These are phyloP conservation scores for Psilocybe sp. DNA, from an alignment of 768 basidiomycete species.

Conservation along the genomic window DNA sequence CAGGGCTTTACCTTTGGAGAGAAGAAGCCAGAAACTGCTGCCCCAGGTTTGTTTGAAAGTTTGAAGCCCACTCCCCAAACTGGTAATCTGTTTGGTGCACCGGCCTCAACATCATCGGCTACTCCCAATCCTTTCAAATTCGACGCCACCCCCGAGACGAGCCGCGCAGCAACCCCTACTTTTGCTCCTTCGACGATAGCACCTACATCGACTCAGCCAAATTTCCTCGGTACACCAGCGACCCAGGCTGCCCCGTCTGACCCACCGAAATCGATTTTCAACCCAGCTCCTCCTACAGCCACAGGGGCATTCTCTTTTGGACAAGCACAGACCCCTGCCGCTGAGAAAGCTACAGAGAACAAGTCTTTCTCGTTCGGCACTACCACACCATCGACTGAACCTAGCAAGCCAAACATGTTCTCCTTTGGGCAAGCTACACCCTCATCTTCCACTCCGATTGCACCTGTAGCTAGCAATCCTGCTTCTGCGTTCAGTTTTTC, in stretches of 20 bases:
- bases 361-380: constrained; percentile 35
- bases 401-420: constrained; percentile 29
- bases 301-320: constrained; percentile 13
- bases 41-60: too few species aligned
- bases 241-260: constrained; percentile 20
- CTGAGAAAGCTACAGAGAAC: constrained; percentile 10
- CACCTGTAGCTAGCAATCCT: constrained; percentile 20
- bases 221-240: constrained; percentile 9
- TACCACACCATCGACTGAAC: constrained; percentile 28
- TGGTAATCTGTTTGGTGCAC: constrained; percentile 11
- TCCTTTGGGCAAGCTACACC: constrained; percentile 34
- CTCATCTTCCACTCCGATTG: constrained; percentile 16
- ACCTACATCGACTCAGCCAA: constrained; percentile 4
- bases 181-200: not conserved
- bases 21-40: too few species aligned
- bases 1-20: too few species aligned
- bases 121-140: constrained; percentile 27
- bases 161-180: constrained; percentile 14
- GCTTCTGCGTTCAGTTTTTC: constrained; percentile 49
- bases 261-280: constrained; percentile 41
- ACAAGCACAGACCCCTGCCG: constrained; percentile 5
- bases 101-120: constrained; percentile 11
- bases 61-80: not conserved
- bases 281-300: constrained; percentile 12
- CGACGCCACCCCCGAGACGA: constrained; percentile 11